phyloP scores from a whole-genome alignment of 257 asterid genomes.

The Nicotiana tabacum region DNA sequence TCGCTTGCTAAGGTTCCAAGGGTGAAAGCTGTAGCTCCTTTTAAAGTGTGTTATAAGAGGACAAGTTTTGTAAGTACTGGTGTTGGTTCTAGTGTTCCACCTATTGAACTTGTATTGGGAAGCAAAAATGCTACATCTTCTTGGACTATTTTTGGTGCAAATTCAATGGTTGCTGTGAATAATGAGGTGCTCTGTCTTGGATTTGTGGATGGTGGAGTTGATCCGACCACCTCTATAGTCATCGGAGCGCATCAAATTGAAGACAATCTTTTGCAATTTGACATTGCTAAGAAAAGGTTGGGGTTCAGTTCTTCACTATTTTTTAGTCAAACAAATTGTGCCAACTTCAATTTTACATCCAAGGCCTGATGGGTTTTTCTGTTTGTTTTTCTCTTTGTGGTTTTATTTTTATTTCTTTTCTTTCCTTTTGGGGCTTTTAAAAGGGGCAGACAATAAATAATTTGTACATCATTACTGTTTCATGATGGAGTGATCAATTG shows the following conservation, averaged over 20 bases:
- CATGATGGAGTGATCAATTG: too few relatives aligned
- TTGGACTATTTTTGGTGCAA: slow-evolving; percentile 45
- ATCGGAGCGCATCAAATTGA: slow-evolving; percentile 44
- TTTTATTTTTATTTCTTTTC: too few relatives aligned
- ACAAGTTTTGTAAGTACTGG: slow-evolving; percentile 37
- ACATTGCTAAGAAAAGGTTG: slow-evolving; percentile 34
- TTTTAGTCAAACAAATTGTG: background rate
- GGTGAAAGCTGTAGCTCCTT: slow-evolving; percentile 24
- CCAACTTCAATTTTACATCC: too few relatives aligned
- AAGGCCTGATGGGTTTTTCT: background rate
- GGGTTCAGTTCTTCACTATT: slow-evolving; percentile 28
- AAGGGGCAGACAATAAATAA: too few relatives aligned
- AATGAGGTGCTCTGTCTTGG: slow-evolving; percentile 18
- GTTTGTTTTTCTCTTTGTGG: background rate
- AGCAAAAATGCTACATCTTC: slow-evolving; percentile 8
- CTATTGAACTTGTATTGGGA: slow-evolving; percentile 29
- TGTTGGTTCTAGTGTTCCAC: slow-evolving; percentile 39
- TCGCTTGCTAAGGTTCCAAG: slow-evolving; percentile 25
- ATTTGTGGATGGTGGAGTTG: slow-evolving; percentile 20
- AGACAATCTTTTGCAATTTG: slow-evolving; percentile 46
- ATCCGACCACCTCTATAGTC: slow-evolving; percentile 22
- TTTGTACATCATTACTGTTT: too few relatives aligned
- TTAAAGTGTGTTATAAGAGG: slow-evolving; percentile 29
- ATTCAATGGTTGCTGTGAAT: slow-evolving; percentile 39
- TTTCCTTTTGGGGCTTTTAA: too few relatives aligned